Evolutionary conservation across 345 rosid genomes (phyloP).

Genomic region (Gossypium rotundifolium): DNA sequence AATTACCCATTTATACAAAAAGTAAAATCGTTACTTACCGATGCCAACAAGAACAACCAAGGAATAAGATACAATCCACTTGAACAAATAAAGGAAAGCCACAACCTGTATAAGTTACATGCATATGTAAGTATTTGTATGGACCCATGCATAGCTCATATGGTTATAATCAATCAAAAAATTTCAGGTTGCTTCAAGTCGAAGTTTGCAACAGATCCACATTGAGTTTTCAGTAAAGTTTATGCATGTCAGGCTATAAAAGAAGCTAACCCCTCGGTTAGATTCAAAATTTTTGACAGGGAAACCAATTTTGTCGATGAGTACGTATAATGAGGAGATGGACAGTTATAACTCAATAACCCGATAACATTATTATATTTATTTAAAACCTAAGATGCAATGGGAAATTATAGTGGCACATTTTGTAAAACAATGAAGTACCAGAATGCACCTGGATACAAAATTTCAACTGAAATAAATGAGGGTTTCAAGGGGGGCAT

Average conservation of each 20-base stretch:
- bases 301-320: neutral
- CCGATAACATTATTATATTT: neutral
- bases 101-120: conserved; percentile 32
- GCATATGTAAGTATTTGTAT: neutral
- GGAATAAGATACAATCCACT: conserved; percentile 33
- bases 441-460: neutral
- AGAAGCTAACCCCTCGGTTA: neutral
- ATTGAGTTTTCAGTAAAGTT: neutral
- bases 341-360: neutral
- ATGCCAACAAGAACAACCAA: conserved; percentile 32
- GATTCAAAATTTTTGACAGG: neutral
- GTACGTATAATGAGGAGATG: no score
- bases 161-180: neutral
- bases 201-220: neutral
- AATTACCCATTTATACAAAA: neutral
- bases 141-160: neutral
- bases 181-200: neutral
- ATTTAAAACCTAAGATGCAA: neutral
- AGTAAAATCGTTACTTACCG: conserved; percentile 36
- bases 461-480: no score
- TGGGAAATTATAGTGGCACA: neutral
- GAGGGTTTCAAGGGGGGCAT: neutral
- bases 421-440: neutral
- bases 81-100: conserved; percentile 38
- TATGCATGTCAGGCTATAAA: neutral